These are phyloP conservation scores for Mikania micrantha DNA, from an alignment of 129 eudicot species.

Conservation along the genomic window DNA sequence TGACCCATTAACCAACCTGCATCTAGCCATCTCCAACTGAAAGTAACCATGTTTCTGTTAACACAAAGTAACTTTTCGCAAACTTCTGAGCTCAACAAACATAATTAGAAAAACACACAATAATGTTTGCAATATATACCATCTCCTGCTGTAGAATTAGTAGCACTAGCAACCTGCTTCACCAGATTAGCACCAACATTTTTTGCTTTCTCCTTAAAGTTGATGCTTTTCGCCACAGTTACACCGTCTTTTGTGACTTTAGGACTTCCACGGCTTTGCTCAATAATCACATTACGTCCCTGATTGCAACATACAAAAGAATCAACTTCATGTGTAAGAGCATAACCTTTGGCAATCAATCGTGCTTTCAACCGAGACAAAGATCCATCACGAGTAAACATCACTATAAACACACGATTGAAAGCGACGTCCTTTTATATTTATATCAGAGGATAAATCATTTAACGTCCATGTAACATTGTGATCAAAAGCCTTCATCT, in stretches of 20 bases:
- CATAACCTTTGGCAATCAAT: too few relatives aligned
- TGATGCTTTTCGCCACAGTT: constrained; percentile 90
- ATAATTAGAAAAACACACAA: constrained; percentile 9
- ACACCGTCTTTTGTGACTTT: constrained; percentile 97
- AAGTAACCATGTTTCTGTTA: not conserved
- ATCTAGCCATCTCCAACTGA: not conserved
- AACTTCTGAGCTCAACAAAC: not conserved
- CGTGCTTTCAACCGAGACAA: too few relatives aligned
- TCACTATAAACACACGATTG: too few relatives aligned
- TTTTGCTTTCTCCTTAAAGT: constrained; percentile 61
- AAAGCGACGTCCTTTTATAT: too few relatives aligned
- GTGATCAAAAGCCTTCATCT: too few relatives aligned
- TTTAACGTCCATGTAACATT: too few relatives aligned
- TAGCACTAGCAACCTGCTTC: too few relatives aligned
- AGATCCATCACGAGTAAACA: too few relatives aligned
- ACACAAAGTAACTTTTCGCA: not conserved
- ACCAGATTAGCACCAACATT: constrained; percentile 77
- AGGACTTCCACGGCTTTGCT: constrained; percentile 49
- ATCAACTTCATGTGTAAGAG: too few relatives aligned
- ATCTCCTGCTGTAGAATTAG: constrained; percentile 89
- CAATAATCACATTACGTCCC: constrained; percentile 90
- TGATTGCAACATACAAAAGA: constrained; percentile 28
- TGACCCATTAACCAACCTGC: not conserved
- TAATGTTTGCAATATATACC: constrained; percentile 35
- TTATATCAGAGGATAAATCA: too few relatives aligned